Evolutionary conservation across 257 asterid species (phyloP).

Genomic region (Solanum tacnaense): DNA sequence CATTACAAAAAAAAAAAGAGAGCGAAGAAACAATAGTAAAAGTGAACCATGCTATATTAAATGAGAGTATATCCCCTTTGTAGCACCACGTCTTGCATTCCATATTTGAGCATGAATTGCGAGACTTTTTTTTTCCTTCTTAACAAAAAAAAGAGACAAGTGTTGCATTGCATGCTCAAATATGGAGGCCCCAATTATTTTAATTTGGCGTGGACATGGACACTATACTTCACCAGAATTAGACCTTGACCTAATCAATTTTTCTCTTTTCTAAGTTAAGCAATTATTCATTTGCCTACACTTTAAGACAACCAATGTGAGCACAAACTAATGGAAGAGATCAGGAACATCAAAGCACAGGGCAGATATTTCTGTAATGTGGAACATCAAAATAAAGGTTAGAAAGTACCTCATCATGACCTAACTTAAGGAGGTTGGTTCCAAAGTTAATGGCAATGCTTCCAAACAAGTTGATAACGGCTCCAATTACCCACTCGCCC

Average conservation of each 20-base stretch:
- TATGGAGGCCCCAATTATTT: neutral
- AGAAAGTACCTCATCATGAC: constrained; percentile 66
- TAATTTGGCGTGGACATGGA: neutral
- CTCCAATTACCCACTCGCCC: constrained; percentile 97
- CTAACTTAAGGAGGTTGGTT: constrained; percentile 88
- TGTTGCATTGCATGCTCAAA: neutral
- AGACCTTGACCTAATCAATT: neutral
- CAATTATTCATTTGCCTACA: neutral
- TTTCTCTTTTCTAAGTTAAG: neutral
- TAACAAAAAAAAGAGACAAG: neutral
- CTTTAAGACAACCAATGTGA: neutral
- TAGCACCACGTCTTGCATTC: neutral
- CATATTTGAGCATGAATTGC: neutral
- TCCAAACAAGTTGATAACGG: constrained; percentile 74
- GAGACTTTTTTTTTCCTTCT: neutral
- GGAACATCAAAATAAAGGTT: neutral
- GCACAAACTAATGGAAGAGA: neutral
- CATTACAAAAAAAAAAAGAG: neutral
- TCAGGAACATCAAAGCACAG: neutral
- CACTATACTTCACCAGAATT: neutral
- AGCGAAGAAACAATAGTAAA: neutral
- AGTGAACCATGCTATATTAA: neutral
- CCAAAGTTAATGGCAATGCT: constrained; percentile 95
- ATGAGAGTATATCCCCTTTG: neutral
- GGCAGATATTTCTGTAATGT: neutral